These are phyloP conservation scores for Ophiosphaerella herpotricha DNA, from an alignment of 2,329 filamentous ascomycete species.

Conservation along the genomic window DNA sequence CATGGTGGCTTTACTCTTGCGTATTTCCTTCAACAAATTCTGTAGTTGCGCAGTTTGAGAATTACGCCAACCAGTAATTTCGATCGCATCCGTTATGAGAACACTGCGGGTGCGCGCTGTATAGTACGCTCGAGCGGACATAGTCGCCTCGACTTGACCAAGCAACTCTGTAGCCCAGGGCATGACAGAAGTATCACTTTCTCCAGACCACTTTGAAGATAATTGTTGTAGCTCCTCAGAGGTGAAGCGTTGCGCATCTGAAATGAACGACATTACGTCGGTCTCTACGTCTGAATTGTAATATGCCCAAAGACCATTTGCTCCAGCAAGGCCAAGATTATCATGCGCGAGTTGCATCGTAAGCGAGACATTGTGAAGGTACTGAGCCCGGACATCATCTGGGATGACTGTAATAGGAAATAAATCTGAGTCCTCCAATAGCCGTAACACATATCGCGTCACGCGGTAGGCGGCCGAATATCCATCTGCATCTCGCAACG, in stretches of 20 bases:
- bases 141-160: conserved; percentile 21
- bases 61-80: conserved; percentile 48
- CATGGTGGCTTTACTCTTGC: conserved; percentile 49
- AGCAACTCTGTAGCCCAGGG: conserved; percentile 31
- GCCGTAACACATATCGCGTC: conserved; percentile 68
- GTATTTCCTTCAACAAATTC: conserved; percentile 38
- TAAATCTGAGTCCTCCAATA: conserved; percentile 56
- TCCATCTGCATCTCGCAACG: conserved; percentile 68
- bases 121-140: conserved; percentile 48
- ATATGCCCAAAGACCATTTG: conserved; percentile 58
- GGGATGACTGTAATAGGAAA: conserved; percentile 41
- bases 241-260: conserved; percentile 56
- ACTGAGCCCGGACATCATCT: conserved; percentile 14
- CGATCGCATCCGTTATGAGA: conserved; percentile 46
- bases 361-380: conserved; percentile 59
- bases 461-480: conserved; percentile 76
- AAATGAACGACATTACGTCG: conserved; percentile 59
- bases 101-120: conserved; percentile 46
- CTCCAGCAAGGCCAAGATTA: conserved; percentile 61
- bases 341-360: conserved; percentile 63
- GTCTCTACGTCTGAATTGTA: conserved; percentile 55
- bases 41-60: conserved; percentile 44
- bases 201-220: conserved; percentile 16
- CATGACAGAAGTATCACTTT: conserved; percentile 26
- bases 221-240: conserved; percentile 47